Base-by-base conservation (phyloP, 495 filamentous ascomycete genomes). In the Xylaria scruposa region DNA sequence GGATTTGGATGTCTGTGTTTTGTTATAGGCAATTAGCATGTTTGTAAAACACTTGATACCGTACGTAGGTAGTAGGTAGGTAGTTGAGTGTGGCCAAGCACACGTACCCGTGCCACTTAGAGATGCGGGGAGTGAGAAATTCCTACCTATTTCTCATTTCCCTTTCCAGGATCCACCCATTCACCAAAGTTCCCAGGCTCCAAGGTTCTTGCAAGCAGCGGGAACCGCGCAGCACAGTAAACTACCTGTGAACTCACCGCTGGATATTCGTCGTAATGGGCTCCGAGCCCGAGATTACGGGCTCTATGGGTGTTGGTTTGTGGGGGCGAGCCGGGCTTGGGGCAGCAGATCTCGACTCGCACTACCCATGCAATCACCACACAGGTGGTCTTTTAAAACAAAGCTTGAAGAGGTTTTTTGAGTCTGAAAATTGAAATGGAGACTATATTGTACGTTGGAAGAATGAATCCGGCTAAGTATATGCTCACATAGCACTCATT, bases 81-180 rank as follows among this genome's bases (percentile, higher is more conserved):
- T 24, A 10, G n/a, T 58, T 31, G 26, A 58, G 7, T 15, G 12
- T 12, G 12, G 29, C 33, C 31, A 38, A 60, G 29, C 31, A 36
- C 13, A 59, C 36, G 24, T 12, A 15, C 29, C 29, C 29, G 59
- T 19, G 24, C 31, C 44, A 17, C 44, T 47, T 19, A 42, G 40
- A 64, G 3, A 24, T 49, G 62, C 62, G 42, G 62, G 62, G 62
- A 49, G 42, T 33, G 42, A 65, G 62, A 49, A n/a, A 65, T 65
- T 13, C 24, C 36, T 31, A 31, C 4, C 36, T 38, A 38, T 38
- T 38, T 38, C 36, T 42, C 33, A 21, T 38, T 29, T 53, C 44
- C 24, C 29, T 40, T 65, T 33, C 38, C 36, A 53, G 12, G 63
- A 9, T 67, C 44, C 44, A 66, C 42, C 44, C 44, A 66, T 26